Conservation (phyloP, 2,329 filamentous ascomycete species). For the Byssochlamys sp. region DNA sequence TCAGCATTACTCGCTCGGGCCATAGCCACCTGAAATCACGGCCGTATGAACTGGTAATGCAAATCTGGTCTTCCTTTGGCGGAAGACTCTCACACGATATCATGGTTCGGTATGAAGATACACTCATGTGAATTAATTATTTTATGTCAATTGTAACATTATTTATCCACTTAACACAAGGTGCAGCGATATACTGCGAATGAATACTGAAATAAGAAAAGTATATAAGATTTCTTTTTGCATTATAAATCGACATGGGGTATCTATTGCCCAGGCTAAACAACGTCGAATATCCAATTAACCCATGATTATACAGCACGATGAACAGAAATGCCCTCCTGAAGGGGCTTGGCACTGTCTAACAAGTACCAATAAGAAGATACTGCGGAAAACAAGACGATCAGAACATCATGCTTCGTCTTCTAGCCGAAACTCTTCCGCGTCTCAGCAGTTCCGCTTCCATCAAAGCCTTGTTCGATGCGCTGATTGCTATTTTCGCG, state of each 20-base stretch:
- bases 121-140: not conserved
- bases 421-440: slow-evolving; percentile 23
- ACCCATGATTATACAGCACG: not conserved
- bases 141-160: not conserved
- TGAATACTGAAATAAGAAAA: not conserved
- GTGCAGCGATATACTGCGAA: not conserved
- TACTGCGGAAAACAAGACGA: not conserved
- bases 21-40: not conserved
- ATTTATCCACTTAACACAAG: not conserved
- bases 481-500: not conserved
- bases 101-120: not conserved
- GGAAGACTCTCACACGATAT: not conserved
- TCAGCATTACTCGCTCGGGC: not conserved
- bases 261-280: slow-evolving; percentile 16
- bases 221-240: not conserved
- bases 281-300: slow-evolving; percentile 1
- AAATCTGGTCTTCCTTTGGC: not conserved
- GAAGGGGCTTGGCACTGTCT: not conserved
- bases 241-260: slow-evolving; percentile 7
- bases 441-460: slow-evolving; percentile 13
- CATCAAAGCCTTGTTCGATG: slow-evolving; percentile 2
- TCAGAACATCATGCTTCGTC: slow-evolving; percentile 34
- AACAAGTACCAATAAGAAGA: not conserved
- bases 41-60: not conserved
- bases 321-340: slow-evolving; percentile 1